Percentiles rank a stretch among this genome's conserved stretches.
Evolutionary conservation across 1,284 basidiomycete genomes (phyloP).

Genomic region (Cryptococcus wingfieldii): DNA sequence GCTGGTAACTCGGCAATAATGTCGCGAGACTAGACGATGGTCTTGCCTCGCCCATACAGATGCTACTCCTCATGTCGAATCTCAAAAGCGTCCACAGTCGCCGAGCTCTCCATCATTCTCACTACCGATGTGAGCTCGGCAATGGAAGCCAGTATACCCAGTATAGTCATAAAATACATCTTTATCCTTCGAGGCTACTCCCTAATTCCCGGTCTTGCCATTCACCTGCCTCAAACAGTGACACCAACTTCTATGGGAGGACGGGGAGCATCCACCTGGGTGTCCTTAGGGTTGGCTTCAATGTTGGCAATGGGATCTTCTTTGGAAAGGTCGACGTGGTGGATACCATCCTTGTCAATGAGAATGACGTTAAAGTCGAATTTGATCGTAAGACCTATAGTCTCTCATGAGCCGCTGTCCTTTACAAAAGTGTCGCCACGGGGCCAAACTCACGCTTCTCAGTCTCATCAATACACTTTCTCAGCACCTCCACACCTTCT

Average conservation of each 20-base stretch:
- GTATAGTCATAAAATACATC: too few species aligned
- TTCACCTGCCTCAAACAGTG: neutral
- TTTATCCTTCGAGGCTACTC: neutral
- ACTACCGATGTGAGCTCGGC: too few species aligned
- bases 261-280: conserved; percentile 22
- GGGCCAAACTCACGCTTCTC: conserved; percentile 59
- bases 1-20: too few species aligned
- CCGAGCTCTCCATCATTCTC: too few species aligned
- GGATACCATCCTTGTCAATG: conserved; percentile 82
- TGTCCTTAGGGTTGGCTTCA: conserved; percentile 21
- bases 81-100: too few species aligned
- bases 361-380: conserved; percentile 84
- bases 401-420: neutral
- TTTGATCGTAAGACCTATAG: conserved; percentile 62
- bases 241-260: conserved; percentile 24
- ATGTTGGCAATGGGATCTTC: conserved; percentile 36
- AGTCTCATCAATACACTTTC: conserved; percentile 83
- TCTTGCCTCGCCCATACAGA: too few species aligned
- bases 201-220: neutral
- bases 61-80: too few species aligned
- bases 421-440: neutral
- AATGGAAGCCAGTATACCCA: too few species aligned
- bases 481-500: conserved; percentile 77
- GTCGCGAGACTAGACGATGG: too few species aligned
- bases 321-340: conserved; percentile 59